A percentile compares a stretch with the other conserved stretches of the same genome.
These are phyloP conservation scores for Amauroascus verrucosus DNA, from an alignment of 2,329 filamentous ascomycete genomes.

Conservation along the genomic window DNA sequence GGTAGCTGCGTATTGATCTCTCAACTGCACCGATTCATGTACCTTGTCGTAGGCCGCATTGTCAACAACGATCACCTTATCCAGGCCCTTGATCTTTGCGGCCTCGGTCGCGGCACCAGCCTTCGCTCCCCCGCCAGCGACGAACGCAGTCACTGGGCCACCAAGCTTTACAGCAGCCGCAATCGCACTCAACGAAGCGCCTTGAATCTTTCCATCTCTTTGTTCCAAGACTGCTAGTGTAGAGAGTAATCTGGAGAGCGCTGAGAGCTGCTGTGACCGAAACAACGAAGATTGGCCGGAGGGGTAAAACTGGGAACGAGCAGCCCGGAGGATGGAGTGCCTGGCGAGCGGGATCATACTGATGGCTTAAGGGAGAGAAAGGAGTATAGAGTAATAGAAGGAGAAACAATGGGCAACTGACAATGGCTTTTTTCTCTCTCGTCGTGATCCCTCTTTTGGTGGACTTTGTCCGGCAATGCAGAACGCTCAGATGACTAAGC, in stretches of 20 bases:
- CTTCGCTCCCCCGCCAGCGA: constrained; percentile 72
- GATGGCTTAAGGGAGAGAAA: not conserved
- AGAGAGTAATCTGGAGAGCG: constrained; percentile 62
- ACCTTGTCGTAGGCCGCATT: constrained; percentile 90
- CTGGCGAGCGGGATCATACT: constrained; percentile 24
- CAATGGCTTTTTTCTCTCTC: not conserved
- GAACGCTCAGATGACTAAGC: constrained; percentile 9
- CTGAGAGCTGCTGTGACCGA: constrained; percentile 39
- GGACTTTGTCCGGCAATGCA: constrained; percentile 7
- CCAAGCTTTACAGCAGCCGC: constrained; percentile 80
- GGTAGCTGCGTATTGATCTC: not conserved
- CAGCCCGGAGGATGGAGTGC: constrained; percentile 34
- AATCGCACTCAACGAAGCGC: constrained; percentile 71
- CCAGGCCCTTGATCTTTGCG: constrained; percentile 78
- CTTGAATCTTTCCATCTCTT: constrained; percentile 74
- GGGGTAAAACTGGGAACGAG: constrained; percentile 38
- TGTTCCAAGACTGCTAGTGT: constrained; percentile 90
- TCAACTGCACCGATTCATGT: constrained; percentile 6
- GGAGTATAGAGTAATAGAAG: not conserved
- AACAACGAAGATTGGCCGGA: constrained; percentile 29
- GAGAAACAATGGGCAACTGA: not conserved
- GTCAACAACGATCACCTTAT: constrained; percentile 83
- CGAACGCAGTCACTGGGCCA: constrained; percentile 72
- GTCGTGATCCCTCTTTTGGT: not conserved
- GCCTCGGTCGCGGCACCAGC: constrained; percentile 63